phyloP scores from a whole-genome alignment of 805 yeast species.

The Cyberlindnera misumaiensis region DNA sequence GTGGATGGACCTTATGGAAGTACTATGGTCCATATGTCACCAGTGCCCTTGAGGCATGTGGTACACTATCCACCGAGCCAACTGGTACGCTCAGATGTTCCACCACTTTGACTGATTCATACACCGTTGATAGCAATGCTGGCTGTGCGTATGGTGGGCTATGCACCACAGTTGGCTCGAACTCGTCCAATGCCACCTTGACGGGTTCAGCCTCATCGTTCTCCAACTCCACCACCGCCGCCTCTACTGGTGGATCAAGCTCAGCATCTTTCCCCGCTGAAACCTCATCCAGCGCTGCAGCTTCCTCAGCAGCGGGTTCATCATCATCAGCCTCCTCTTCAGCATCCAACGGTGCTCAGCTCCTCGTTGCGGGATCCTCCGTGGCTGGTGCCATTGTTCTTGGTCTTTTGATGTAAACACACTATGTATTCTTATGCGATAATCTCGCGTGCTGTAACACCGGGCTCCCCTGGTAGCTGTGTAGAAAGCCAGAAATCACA shows the following conservation, averaged over 20 bases:
- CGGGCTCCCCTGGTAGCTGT: no score
- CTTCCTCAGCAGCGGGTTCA: slow-evolving; percentile 10
- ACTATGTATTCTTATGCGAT: no score
- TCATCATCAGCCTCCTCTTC: slow-evolving; percentile 8
- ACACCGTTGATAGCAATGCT: slow-evolving; percentile 16
- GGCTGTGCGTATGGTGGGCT: slow-evolving; percentile 10
- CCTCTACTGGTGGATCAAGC: slow-evolving; percentile 3
- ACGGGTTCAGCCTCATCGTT: neutral
- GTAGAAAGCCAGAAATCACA: no score
- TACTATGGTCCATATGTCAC: slow-evolving; percentile 29
- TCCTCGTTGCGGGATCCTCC: slow-evolving; percentile 11
- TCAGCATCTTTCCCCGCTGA: slow-evolving; percentile 10
- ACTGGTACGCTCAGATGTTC: slow-evolving; percentile 29
- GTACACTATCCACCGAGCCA: slow-evolving; percentile 27
- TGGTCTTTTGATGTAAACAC: slow-evolving; percentile 8
- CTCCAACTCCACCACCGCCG: slow-evolving; percentile 2
- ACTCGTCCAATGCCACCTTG: neutral
- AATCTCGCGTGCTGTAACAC: no score
- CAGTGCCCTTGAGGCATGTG: slow-evolving; percentile 27
- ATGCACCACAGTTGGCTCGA: slow-evolving; percentile 1
- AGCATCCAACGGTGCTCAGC: slow-evolving; percentile 11
- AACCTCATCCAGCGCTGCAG: slow-evolving; percentile 9
- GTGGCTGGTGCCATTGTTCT: slow-evolving; percentile 10
- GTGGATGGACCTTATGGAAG: slow-evolving; percentile 36
- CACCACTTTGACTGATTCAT: slow-evolving; percentile 18